A percentile compares a stretch with the other conserved stretches of the same genome.
Conservation (phyloP, 2,329 filamentous ascomycete genomes). For the Parasarocladium wereldwijsianum region DNA sequence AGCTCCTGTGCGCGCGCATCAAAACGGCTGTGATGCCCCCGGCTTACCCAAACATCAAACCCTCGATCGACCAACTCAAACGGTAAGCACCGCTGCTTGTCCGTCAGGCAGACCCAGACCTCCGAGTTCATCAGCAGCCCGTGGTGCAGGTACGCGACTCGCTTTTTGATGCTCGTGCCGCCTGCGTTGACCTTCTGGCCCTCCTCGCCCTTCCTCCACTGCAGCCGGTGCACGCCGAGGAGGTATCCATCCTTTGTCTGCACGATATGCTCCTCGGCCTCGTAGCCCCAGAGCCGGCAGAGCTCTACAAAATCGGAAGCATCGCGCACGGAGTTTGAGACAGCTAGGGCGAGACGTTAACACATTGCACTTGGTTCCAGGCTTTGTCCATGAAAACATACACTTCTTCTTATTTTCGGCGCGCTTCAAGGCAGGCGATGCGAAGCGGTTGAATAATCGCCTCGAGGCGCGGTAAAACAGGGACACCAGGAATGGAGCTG, state of each 20-base stretch:
- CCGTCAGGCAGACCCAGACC: conserved; percentile 90
- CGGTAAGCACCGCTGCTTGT: conserved; percentile 71
- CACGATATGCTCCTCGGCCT: conserved; percentile 89
- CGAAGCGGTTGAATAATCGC: conserved; percentile 65
- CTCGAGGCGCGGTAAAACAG: conserved; percentile 75
- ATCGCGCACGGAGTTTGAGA: conserved; percentile 66
- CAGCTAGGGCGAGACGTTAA: conserved; percentile 26
- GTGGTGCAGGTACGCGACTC: conserved; percentile 87
- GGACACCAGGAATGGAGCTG: conserved; percentile 64
- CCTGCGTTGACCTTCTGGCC: conserved; percentile 63
- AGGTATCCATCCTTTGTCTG: conserved; percentile 91
- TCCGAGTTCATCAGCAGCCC: conserved; percentile 97
- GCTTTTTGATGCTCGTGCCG: conserved; percentile 55
- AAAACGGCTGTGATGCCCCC: too few relatives aligned
- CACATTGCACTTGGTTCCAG: conserved; percentile 27
- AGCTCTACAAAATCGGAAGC: conserved; percentile 87
- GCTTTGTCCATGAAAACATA: conserved; percentile 15
- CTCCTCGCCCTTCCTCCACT: conserved; percentile 71
- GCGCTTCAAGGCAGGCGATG: conserved; percentile 52
- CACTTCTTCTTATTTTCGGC: conserved; percentile 54
- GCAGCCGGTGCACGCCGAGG: conserved; percentile 75
- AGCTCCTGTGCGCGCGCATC: too few relatives aligned
- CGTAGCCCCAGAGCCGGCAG: conserved; percentile 83
- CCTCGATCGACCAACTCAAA: conserved; percentile 81
- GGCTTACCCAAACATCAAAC: conserved; percentile 82